phyloP scores from a whole-genome alignment of 2,329 filamentous ascomycete species.

The Ascochyta fabae region DNA sequence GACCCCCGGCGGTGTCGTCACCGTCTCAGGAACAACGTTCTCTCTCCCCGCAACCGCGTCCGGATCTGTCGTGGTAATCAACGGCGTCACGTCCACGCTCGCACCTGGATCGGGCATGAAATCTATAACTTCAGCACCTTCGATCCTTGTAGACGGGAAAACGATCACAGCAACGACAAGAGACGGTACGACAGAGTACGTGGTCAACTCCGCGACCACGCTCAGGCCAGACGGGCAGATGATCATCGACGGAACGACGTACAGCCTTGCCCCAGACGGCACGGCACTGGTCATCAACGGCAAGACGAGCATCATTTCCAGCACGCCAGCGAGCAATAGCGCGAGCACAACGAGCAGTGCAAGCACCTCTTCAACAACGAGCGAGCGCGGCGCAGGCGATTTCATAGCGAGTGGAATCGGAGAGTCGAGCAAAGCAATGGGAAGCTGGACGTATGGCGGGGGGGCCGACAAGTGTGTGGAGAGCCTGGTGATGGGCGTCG shows the following conservation, averaged over 20 bases:
- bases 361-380: constrained; percentile 4
- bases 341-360: constrained; percentile 31
- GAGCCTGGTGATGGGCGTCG: constrained; percentile 31
- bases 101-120: constrained; percentile 3
- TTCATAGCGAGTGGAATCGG: constrained; percentile 14
- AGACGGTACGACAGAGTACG: constrained; percentile 37
- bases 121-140: constrained; percentile 26
- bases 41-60: constrained; percentile 33
- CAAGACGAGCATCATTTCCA: constrained; percentile 36
- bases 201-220: constrained; percentile 29
- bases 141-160: constrained; percentile 36
- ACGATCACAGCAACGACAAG: constrained; percentile 33
- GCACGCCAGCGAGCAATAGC: constrained; percentile 34
- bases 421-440: constrained; percentile 14
- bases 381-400: constrained; percentile 14
- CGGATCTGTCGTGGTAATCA: constrained; percentile 36
- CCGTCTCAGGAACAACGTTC: constrained; percentile 38
- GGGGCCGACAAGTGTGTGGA: constrained; percentile 38
- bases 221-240: constrained; percentile 33
- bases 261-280: constrained; percentile 33
- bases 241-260: constrained; percentile 38
- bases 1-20: constrained; percentile 35
- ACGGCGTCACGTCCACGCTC: constrained; percentile 37
- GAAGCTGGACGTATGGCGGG: constrained; percentile 4
- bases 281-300: constrained; percentile 44